Evolutionary conservation across 768 basidiomycete genomes (phyloP), one percentile per base, ranked within the genome.

Genomic region (Omphalotus guepiniiformis): DNA sequence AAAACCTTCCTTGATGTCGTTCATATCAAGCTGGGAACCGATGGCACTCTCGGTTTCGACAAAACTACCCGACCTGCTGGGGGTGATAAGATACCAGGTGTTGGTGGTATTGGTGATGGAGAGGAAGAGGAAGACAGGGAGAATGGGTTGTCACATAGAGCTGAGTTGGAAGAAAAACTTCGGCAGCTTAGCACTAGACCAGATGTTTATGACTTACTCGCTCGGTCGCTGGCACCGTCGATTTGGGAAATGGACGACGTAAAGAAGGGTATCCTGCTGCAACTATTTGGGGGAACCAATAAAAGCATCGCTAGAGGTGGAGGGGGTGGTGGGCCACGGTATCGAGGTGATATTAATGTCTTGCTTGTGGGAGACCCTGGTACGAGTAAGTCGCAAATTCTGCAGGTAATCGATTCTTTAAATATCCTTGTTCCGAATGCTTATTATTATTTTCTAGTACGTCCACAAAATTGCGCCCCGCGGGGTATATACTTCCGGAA

Each of bases 221-320:
- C 93, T 6, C 73, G 86, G 15, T 91, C 87, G 2, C 76, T 99
- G 47, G 95, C 94, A 1, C 96, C 96, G 13, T 88, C 85, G 27
- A 96, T 99, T 54, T 98, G 91, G 85, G 89, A 92, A 63, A 87
- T 98, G 89, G 94, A 98, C 21, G 96, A 99, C 61, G 93, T 98
- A 50, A 99, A 99, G 72, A 97, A 98, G 72, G 96, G 96, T 0
- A 96, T 98, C 44, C 63, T 99, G 49, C 70, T 99, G 26, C 95
- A 98, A 64, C 67, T 99, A 21, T 98, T 99, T 65, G 96, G 96
- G 3, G 96, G 96, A 0, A 97, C 96, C 28, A 98, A 97, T 66
- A 99, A 99, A 74, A 93, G 75, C 57, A 89, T 98, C 53, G 79
- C 89, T 2, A 76, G 83, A 47, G 96, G 96, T 43, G 94, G 95